Evolutionary conservation across 1,139 yeast species (phyloP).

Genomic region (Debaryomyces nepalensis): DNA sequence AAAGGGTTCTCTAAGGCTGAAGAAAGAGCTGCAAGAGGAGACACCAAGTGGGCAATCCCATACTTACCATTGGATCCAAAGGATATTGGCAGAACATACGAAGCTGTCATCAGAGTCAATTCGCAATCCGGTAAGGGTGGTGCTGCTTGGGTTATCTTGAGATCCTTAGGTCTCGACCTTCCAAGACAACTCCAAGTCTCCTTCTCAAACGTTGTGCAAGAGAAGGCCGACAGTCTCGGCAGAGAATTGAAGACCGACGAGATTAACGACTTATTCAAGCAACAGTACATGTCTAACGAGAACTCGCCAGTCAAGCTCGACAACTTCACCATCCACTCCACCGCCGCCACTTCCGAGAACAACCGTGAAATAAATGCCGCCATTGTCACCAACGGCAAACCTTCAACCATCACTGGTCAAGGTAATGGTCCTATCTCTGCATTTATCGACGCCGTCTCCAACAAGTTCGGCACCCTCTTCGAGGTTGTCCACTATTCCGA

Average conservation of each 20-base stretch:
- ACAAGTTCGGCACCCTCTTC: constrained; percentile 35
- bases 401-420: constrained; percentile 34
- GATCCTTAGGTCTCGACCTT: constrained; percentile 52
- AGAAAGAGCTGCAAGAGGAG: constrained; percentile 27
- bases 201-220: constrained; percentile 46
- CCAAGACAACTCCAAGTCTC: constrained; percentile 52
- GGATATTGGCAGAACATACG: constrained; percentile 54
- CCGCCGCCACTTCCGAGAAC: constrained; percentile 22
- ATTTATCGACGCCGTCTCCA: constrained; percentile 46
- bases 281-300: constrained; percentile 34
- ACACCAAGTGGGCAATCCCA: constrained; percentile 46
- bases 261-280: constrained; percentile 43
- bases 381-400: constrained; percentile 25
- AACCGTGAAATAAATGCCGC: constrained; percentile 40
- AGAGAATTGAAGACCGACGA: constrained; percentile 51
- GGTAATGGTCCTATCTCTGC: constrained; percentile 58
- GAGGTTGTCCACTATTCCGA: constrained; percentile 51
- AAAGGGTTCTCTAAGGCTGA: constrained; percentile 46
- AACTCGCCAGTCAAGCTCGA: constrained; percentile 31
- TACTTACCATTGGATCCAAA: constrained; percentile 55
- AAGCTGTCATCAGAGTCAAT: constrained; percentile 56
- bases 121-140: constrained; percentile 59
- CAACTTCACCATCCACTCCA: constrained; percentile 40
- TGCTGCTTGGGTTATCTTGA: constrained; percentile 54
- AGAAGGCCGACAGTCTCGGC: constrained; percentile 46